A percentile compares a stretch with the other conserved stretches of the same genome.
Evolutionary conservation across 2,329 filamentous ascomycete species (phyloP).

Genomic region (Trichoderma polysporum): DNA sequence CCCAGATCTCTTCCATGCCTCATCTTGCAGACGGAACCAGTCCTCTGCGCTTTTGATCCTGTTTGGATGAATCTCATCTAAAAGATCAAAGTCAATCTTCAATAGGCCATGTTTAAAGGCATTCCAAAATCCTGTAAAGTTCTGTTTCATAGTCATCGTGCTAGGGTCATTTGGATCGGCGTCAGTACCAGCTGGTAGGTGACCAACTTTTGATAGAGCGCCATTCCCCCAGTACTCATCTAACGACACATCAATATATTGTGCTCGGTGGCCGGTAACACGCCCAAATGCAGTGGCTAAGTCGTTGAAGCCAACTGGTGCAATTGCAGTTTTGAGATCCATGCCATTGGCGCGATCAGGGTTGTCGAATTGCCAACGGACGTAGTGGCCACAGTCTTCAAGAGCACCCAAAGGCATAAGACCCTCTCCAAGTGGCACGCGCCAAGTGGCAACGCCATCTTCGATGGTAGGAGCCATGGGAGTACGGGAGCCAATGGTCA

Average conservation of each 20-base stretch:
- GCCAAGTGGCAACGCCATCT: background rate
- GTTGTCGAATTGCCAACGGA: constrained; percentile 4
- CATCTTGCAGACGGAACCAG: background rate
- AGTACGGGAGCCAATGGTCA: background rate
- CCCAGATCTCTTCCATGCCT: background rate
- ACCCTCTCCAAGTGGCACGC: background rate
- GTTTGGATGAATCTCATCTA: background rate
- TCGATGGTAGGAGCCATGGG: background rate
- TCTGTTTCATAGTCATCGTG: background rate
- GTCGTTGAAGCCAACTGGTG: background rate
- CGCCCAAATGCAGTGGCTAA: background rate
- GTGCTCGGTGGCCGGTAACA: background rate
- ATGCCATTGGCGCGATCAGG: background rate
- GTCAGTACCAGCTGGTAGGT: background rate
- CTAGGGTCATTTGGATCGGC: background rate
- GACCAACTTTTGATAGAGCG: background rate
- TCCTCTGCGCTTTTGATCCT: background rate
- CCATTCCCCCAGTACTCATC: background rate
- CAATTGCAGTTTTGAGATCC: background rate
- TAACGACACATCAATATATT: background rate
- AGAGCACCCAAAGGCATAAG: background rate
- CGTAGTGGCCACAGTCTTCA: background rate
- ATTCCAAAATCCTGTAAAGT: background rate
- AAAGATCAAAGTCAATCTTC: background rate
- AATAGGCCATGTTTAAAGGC: background rate